Evolutionary conservation across 2,329 filamentous ascomycete genomes (phyloP).

Genomic region (Meredithiella fracta): DNA sequence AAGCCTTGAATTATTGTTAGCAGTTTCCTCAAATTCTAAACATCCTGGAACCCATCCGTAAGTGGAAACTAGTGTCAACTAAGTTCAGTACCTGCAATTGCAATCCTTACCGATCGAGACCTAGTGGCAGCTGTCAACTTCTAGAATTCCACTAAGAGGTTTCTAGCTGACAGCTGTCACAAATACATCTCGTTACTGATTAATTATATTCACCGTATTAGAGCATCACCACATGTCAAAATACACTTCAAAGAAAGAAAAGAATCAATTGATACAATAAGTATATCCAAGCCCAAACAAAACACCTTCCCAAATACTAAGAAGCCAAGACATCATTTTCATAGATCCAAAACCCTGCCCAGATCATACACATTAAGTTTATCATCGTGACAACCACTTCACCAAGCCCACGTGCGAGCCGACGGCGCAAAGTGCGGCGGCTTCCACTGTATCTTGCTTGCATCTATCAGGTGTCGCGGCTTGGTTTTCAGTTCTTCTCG

Average conservation of each 20-base stretch:
- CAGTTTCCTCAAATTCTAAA: neutral
- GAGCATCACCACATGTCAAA: too few species aligned
- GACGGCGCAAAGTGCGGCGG: slow-evolving; percentile 86
- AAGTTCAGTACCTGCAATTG: neutral
- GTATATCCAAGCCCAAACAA: too few species aligned
- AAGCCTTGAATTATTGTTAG: too few species aligned
- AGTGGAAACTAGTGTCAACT: neutral
- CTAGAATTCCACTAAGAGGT: too few species aligned
- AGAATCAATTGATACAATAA: too few species aligned
- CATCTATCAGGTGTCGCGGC: slow-evolving; percentile 58
- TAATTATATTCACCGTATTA: too few species aligned
- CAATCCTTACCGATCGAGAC: neutral
- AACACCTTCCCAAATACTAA: neutral
- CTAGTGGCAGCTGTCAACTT: neutral
- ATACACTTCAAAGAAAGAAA: too few species aligned
- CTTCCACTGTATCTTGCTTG: slow-evolving; percentile 77
- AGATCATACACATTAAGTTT: neutral
- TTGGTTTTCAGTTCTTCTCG: slow-evolving; percentile 69
- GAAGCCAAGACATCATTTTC: neutral
- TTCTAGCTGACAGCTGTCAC: neutral
- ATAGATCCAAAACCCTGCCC: neutral
- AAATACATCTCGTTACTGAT: too few species aligned
- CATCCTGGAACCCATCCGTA: neutral
- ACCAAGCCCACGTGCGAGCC: slow-evolving; percentile 92
- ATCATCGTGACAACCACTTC: slow-evolving; percentile 17